Evolutionary conservation across 805 yeast genomes (phyloP).

Genomic region (Brettanomyces bruxellensis): DNA sequence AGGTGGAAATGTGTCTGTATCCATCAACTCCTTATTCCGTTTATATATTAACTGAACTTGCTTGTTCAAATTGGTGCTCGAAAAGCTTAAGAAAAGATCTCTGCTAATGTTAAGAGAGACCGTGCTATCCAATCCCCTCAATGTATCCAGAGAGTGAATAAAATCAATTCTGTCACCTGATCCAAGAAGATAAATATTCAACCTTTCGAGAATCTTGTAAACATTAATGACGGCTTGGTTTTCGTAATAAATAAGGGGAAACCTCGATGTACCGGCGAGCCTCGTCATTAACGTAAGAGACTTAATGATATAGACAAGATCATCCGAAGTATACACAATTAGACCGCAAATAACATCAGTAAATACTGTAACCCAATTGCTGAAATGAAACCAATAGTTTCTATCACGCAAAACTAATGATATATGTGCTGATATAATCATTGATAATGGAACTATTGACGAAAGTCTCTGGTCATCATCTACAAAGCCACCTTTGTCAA

Average conservation of each 20-base stretch:
- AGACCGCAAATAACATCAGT: conserved; percentile 3
- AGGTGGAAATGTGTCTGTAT: not conserved
- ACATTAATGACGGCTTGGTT: conserved; percentile 5
- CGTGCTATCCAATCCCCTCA: conserved; percentile 1
- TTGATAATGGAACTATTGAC: conserved; percentile 11
- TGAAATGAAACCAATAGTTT: conserved; percentile 19
- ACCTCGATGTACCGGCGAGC: conserved; percentile 2
- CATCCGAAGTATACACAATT: conserved; percentile 7
- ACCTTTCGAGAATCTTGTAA: conserved; percentile 13
- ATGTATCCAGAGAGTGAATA: not conserved
- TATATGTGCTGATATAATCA: conserved; percentile 12
- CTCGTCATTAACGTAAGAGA: conserved; percentile 9
- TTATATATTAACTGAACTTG: not conserved
- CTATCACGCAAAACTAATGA: conserved; percentile 3
- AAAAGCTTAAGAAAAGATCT: not conserved
- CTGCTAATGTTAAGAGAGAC: not conserved
- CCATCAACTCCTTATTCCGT: not conserved
- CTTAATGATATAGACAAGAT: conserved; percentile 12
- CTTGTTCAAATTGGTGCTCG: not conserved
- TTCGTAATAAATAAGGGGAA: conserved; percentile 6
- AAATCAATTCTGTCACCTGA: conserved; percentile 12
- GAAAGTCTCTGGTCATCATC: conserved; percentile 8
- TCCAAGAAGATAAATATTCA: conserved; percentile 11
- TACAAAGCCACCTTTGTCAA: conserved; percentile 2
- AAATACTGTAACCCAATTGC: conserved; percentile 16